Base-by-base conservation (phyloP, 78 protist species). In the Isochrysis galbana region DNA sequence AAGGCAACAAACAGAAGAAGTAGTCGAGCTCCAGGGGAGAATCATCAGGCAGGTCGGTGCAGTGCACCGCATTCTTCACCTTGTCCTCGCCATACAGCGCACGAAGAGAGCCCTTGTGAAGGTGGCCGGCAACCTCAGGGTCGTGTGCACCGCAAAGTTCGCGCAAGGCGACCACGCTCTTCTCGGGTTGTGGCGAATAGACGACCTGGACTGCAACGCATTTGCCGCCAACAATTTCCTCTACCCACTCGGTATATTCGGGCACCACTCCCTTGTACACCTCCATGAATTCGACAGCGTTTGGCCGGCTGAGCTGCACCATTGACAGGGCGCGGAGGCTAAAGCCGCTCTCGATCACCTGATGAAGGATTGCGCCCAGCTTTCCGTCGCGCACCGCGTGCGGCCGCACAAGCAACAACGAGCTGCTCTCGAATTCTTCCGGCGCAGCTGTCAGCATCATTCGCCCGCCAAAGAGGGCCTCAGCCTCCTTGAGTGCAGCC, bases 261-360 rank as follows among this genome's bases (percentile, higher is more conserved):
- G 94, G 90, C 0, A 93, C 44, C 29, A 96, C 96, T 0, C 96
- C 95, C 45, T 89, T 29, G 92, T 95, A 96, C 54, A 96, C 96
- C 80, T 97, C 98, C n/a, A 94, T 80, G 93, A 97, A 97, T 44
- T 97, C 98, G 25, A n/a, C 89, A 0, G 97, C 96, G 45, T 93
- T 69, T 5, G 93, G 42, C 5, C 29, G 17, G 32, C 32, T 2
- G n/a, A 96, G 70, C 2, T 23, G 1, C 41, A 92, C 22, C 26
- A 5, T 19, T 2, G 61, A 25, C 29, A 90, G n/a, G 80, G 94
- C 93, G 22, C 54, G 29, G 5, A 96, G 39, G 34, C 32, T 80
- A 3, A 96, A 95, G 34, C 96, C 96, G 7, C 46, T 69, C 23
- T 25, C 74, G 34, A 74, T 26, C 38, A 88, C 80, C 11, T 5